Base-by-base conservation (phyloP, 768 basidiomycete genomes). In the Zangia roseola region DNA sequence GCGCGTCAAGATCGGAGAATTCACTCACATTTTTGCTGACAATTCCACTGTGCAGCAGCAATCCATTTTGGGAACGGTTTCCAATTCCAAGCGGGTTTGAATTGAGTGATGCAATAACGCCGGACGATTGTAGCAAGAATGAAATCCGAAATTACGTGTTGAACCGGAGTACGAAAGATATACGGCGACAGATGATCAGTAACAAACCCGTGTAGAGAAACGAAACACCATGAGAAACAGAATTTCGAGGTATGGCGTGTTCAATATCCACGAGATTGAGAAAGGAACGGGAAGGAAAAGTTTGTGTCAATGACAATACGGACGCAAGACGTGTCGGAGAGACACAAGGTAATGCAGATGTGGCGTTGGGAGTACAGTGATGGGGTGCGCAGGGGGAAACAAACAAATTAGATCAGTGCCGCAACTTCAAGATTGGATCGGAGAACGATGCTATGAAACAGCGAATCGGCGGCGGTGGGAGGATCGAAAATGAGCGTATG, bases 11-110 rank as follows among this genome's bases (percentile, higher is more conserved):
- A 7, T 40, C 51, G 45, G 45, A 30, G 42, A 40, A 47, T 44
- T 28, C 21, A 83, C 84, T 73, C 70, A 86, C 84, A 53, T 84
- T 86, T 59, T 77, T 82, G 75, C 79, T 84, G 58, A 86, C 79
- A 55, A 86, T 79, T 47, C 83, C 73, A 65, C 84, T 86, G 64
- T 57, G 49, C 30, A 28, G 26, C 26, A 31, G 30, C 30, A 19
- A 39, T 37, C 50, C 50, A 34, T 40, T 50, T 8, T 26, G 47
- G 50, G 40, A 13, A 13, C 20, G 34, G 52, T 51, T 62, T 48
- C 50, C 55, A 47, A 41, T 31, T 43, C 39, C 37, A 42, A 37
- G 45, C 31, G 58, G 5, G 41, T 35, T 31, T 31, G 44, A 34
- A n/a, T 41, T 35, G 42, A 33, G 39, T 28, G 49, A 40, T 30